Evolutionary conservation across 345 rosid species (phyloP), one percentile per base, ranked within the genome.

Genomic region (Rhodomyrtus tomentosa): DNA sequence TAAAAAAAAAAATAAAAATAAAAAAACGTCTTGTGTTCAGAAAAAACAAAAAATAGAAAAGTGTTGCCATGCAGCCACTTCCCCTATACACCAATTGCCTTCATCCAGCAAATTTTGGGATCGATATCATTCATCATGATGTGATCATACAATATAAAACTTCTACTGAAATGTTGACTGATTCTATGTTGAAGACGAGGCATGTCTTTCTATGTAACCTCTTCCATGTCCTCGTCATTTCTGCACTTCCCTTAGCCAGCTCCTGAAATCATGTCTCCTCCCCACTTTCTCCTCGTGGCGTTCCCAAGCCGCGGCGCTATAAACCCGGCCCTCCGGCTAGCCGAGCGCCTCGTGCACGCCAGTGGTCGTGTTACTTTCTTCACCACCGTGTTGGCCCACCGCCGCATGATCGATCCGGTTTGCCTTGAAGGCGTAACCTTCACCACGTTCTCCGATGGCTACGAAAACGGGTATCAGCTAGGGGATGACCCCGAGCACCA

Each of bases 271-370:
- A 68, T 68, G 76, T 51, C 85, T 18, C 32, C 85, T 24, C 50
- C 84, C 48, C 92, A 91, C 85, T 82, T 92, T 84, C 88, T 94
- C 27, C 83, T 95, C 0, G 85, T 92, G 13, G 68, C 91, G 2
- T 92, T 55, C 58, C 95, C 96, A 0, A 0, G 91, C 90, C 96
- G 90, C 58, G 98, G 98, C 50, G 93, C 91, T 89, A 85, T 94
- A 8, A 94, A 93, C 87, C 98, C 95, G 0, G 51, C 90, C 21
- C 90, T 93, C 45, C 92, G 90, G 36, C 86, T 93, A 11, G 96
- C 95, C 80, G 88, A 89, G 89, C 89, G 93, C 38, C 90, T 95
- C 18, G 51, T 87, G 8, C 87, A 84, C 58, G n/a, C 83, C 5
- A 96, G 98, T 2, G 86, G 84, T 10, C 87, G 40, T 1, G 91